A percentile compares a stretch with the other conserved stretches of the same genome.
Conservation (phyloP, 1,284 basidiomycete genomes). For the Phellinidium pouzarii region DNA sequence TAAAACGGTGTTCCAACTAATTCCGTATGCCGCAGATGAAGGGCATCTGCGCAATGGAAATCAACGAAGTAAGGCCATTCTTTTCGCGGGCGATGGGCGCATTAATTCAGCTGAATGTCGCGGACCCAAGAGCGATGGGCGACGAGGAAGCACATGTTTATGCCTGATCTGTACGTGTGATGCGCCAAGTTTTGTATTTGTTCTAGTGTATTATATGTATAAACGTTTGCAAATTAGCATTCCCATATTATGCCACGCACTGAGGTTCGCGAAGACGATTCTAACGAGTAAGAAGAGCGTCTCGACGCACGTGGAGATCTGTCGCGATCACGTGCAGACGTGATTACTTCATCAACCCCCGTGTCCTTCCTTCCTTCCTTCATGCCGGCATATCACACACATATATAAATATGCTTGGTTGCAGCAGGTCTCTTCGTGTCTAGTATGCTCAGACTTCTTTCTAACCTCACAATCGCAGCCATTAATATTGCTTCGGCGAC, state of each 20-base stretch:
- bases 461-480: no score
- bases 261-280: neutral
- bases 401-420: neutral
- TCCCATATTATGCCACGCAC: no score
- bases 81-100: slow-evolving; percentile 80
- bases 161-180: neutral
- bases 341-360: no score
- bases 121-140: neutral
- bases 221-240: neutral
- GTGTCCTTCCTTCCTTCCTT: no score
- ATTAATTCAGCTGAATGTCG: slow-evolving; percentile 28
- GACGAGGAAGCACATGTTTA: neutral
- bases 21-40: slow-evolving; percentile 51
- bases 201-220: neutral
- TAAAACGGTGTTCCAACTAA: neutral
- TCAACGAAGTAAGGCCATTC: slow-evolving; percentile 88
- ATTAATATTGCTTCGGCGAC: neutral
- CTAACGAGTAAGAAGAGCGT: neutral
- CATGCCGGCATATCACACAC: no score
- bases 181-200: neutral
- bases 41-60: slow-evolving; percentile 84
- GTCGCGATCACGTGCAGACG: no score
- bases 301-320: neutral
- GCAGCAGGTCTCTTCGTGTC: no score
- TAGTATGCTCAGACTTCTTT: no score